These are phyloP conservation scores for Durio zibethinus DNA, from an alignment of 345 rosid genomes.

Conservation along the genomic window DNA sequence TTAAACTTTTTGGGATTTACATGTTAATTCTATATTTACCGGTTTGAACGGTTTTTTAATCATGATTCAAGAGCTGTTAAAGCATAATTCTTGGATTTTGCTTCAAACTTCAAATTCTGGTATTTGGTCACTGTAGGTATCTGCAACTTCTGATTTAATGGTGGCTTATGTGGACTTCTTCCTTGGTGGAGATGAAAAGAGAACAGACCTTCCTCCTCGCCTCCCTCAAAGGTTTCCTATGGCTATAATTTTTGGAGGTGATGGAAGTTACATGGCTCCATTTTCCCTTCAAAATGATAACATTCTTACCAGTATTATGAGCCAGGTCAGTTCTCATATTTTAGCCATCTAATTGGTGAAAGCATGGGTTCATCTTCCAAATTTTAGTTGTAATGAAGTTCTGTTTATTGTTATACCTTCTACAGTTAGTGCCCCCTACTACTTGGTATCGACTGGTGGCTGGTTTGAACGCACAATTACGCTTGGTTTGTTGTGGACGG, in stretches of 20 bases:
- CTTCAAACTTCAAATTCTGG: constrained; percentile 4
- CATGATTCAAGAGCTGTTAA: not conserved
- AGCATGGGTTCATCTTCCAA: constrained; percentile 7
- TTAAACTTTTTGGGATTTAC: not conserved
- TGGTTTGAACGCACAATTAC: constrained; percentile 94
- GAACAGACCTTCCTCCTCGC: constrained; percentile 84
- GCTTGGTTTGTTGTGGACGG: constrained; percentile 84
- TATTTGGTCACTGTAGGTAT: constrained; percentile 52
- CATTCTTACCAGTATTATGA: constrained; percentile 82
- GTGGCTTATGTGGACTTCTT: constrained; percentile 95
- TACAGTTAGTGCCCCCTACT: constrained; percentile 79
- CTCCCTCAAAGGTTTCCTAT: constrained; percentile 76
- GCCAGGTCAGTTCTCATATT: constrained; percentile 58
- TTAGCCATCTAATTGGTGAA: not conserved
- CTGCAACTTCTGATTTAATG: constrained; percentile 94
- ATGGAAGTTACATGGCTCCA: constrained; percentile 97
- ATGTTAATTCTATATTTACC: not conserved
- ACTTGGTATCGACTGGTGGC: constrained; percentile 94
- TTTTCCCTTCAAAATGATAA: constrained; percentile 92
- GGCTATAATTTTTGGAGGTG: constrained; percentile 89
- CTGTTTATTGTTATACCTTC: constrained; percentile 17
- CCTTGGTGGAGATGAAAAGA: constrained; percentile 98
- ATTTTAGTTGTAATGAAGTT: constrained; percentile 18
- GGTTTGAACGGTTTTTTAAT: not conserved
- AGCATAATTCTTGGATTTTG: not conserved